These are phyloP conservation scores for Fusarium setosum DNA, from an alignment of 2,329 filamentous ascomycete species.

Conservation along the genomic window DNA sequence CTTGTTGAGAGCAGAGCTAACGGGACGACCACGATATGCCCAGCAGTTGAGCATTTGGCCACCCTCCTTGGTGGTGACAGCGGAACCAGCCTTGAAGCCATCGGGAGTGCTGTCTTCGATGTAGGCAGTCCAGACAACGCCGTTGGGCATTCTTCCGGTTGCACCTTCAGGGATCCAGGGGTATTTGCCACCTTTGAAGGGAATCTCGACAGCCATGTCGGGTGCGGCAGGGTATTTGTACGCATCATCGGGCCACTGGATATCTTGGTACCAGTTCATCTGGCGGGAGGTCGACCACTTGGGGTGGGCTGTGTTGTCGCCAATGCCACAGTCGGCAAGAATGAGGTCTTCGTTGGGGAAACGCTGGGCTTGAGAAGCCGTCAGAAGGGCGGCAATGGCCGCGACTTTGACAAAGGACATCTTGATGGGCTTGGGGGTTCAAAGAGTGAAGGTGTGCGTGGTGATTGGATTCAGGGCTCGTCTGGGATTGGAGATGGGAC, in stretches of 20 bases:
- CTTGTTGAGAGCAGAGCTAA: slow-evolving; percentile 53
- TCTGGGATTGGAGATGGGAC: slow-evolving; percentile 2
- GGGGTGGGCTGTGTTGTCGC: slow-evolving; percentile 52
- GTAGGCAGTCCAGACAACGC: slow-evolving; percentile 55
- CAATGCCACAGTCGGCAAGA: slow-evolving; percentile 56
- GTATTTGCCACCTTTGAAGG: slow-evolving; percentile 51
- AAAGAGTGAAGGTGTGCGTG: not conserved
- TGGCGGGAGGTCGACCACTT: slow-evolving; percentile 57
- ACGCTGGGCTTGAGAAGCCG: slow-evolving; percentile 37
- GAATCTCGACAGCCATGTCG: slow-evolving; percentile 53
- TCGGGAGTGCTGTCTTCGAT: slow-evolving; percentile 55
- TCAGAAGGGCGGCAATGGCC: slow-evolving; percentile 38
- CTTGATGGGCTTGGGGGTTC: not conserved
- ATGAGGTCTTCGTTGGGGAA: slow-evolving; percentile 51
- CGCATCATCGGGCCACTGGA: slow-evolving; percentile 50
- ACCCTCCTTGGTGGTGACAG: slow-evolving; percentile 53
- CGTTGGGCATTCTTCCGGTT: slow-evolving; percentile 52
- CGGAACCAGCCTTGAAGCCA: slow-evolving; percentile 53
- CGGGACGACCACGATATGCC: slow-evolving; percentile 54
- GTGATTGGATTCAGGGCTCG: not conserved
- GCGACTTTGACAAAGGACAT: slow-evolving; percentile 43
- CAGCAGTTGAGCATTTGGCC: slow-evolving; percentile 54
- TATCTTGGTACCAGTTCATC: slow-evolving; percentile 56
- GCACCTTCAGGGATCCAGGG: slow-evolving; percentile 52
- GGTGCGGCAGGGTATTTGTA: slow-evolving; percentile 50